Percentiles rank a stretch among this genome's conserved stretches.
Conservation (phyloP, 805 yeast genomes). For the Metschnikowia kunwiensis region DNA sequence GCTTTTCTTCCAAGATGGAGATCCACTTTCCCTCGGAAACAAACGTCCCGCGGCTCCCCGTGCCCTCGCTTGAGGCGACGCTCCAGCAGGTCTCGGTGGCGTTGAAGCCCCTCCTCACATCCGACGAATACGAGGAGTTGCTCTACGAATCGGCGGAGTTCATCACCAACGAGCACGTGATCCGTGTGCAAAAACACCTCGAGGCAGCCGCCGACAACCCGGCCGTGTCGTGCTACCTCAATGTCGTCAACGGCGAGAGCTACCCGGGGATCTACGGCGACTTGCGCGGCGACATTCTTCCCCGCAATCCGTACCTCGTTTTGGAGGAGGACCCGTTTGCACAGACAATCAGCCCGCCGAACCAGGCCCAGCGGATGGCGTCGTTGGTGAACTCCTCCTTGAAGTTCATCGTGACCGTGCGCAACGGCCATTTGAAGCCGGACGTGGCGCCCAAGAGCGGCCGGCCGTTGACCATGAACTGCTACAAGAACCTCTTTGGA, state of each 20-base stretch:
- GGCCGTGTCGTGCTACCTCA: slow-evolving; percentile 49
- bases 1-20: too few species aligned
- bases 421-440: slow-evolving; percentile 51
- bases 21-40: slow-evolving; percentile 33
- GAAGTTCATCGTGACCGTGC: slow-evolving; percentile 60
- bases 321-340: slow-evolving; percentile 72
- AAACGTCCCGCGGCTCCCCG: slow-evolving; percentile 55
- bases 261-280: slow-evolving; percentile 63
- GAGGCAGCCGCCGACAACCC: slow-evolving; percentile 38
- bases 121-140: slow-evolving; percentile 49
- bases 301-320: slow-evolving; percentile 74
- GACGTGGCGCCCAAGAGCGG: slow-evolving; percentile 54
- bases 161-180: slow-evolving; percentile 38
- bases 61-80: slow-evolving; percentile 54
- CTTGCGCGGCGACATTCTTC: slow-evolving; percentile 62
- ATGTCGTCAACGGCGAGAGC: slow-evolving; percentile 46
- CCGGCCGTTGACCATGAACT: slow-evolving; percentile 60
- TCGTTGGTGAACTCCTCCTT: slow-evolving; percentile 62
- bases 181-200: slow-evolving; percentile 53
- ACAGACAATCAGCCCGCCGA: slow-evolving; percentile 52
- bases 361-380: slow-evolving; percentile 67
- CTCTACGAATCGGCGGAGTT: slow-evolving; percentile 45
- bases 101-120: slow-evolving; percentile 55
- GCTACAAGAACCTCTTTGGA: slow-evolving; percentile 66
- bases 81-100: slow-evolving; percentile 52